Evolutionary conservation across 352 stramenopile species (phyloP), one percentile per base, ranked within the genome.

Genomic region (Phytophthora podocarpi): DNA sequence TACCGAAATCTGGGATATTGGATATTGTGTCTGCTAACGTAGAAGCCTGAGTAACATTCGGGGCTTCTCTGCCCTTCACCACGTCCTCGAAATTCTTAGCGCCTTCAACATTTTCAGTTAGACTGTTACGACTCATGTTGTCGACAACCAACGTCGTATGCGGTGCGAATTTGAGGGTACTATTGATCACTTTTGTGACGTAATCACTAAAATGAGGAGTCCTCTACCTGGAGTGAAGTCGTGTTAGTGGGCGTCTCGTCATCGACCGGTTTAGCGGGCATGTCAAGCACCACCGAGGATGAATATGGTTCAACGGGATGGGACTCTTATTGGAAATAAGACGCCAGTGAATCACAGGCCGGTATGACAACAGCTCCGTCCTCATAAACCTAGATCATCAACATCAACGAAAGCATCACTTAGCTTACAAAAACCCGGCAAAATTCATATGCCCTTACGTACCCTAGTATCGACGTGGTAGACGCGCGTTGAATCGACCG

Each of bases 81-180:
- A 32, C 18, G 15, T 40, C 23, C 28, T 58, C 49, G 5, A 41
- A 11, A n/a, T n/a, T 13, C 15, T 26, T 48, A 53, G 18, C 12
- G 42, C 15, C 15, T 20, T n/a, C 34, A 37, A 13, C 34, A 58
- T 41, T 24, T 48, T 30, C n/a, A 28, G 4, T 26, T 30, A 48
- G 10, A 48, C 27, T 16, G 18, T 58, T 58, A 5, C 49, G 49
- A 16, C 49, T 49, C 49, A 48, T 58, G 7, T 41, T 48, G 5
- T 58, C 36, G 49, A 13, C 2, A 16, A 1, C 4, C 2, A 5
- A 58, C 18, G 34, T 30, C 27, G 30, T 24, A 20, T 2, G 37
- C 24, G 8, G 36, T 35, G 4, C 16, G 27, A 49, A 49, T 6
- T 58, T 49, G 12, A 32, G 41, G 11, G 36, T 58, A 2, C 34